Base-by-base conservation (phyloP, 306 rosid species). In the Medicago ruthenica region DNA sequence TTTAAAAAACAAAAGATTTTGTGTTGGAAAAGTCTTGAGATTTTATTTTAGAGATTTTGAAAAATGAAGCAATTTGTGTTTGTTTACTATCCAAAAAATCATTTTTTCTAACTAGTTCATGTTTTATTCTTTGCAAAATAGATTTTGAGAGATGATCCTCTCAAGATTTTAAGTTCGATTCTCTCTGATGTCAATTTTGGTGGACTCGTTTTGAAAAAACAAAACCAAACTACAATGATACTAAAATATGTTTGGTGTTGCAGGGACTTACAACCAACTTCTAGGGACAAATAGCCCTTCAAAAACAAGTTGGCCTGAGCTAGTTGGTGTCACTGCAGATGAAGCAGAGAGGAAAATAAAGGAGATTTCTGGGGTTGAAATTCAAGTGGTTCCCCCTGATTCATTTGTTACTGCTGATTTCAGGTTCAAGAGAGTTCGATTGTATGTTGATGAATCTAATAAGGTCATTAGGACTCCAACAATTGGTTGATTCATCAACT, bases 321-420 rank as follows among this genome's bases (percentile, higher is more conserved):
- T 87, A 24, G 85, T 79, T 21, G 90, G 90, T 6, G 65, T 45
- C 11, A 44, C 66, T 18, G 77, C 58, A 21, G 85, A 84, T 66
- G 90, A 87, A 67, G 88, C 85, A 42, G 81, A 76, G 47, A 76
- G 8, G 74, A 80, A 83, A 45, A 78, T 80, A 48, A 83, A 86
- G 61, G 85, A 86, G 27, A 71, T 22, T 54, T 12, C 9, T 45
- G 85, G 61, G 0, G 77, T 18, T 70, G 76, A 70, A 61, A 75
- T 86, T 54, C 82, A 74, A 60, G 85, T 86, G 55, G 74, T 83
- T 40, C 85, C 70, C 5, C 75, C 34, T 4, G 75, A 4, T 44
- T 39, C 8, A 34, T 59, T 65, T 71, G 79, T 83, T 54, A 81
- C 87, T 44, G 16, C 13, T 13, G 87, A 86, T 78, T 83, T 50